Evolutionary conservation across 1,139 yeast species (phyloP).

Genomic region (Arxiozyma bovina): DNA sequence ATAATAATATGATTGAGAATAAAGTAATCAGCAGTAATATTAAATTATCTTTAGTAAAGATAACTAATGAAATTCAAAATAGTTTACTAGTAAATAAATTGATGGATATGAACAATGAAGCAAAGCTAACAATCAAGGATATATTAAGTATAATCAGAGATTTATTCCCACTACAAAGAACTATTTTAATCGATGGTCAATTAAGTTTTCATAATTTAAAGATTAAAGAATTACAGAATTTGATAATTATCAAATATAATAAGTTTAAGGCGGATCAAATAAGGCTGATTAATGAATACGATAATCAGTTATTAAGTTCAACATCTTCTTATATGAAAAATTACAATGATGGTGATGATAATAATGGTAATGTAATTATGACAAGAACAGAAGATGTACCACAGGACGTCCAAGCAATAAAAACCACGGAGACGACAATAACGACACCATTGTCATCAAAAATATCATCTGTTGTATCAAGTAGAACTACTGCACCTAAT

Average conservation of each 20-base stretch:
- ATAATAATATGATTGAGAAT: constrained; percentile 1
- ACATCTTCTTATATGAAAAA: constrained; percentile 1
- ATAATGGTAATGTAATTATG: neutral
- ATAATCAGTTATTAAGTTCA: constrained; percentile 15
- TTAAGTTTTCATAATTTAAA: constrained; percentile 27
- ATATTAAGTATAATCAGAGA: constrained; percentile 23
- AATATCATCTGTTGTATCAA: neutral
- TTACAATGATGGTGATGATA: neutral
- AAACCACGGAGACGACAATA: neutral
- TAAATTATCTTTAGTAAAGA: constrained; percentile 25
- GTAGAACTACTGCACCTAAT: neutral
- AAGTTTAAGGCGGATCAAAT: constrained; percentile 14
- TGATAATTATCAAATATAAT: constrained; percentile 15
- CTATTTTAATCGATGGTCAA: constrained; percentile 27
- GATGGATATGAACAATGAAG: constrained; percentile 11
- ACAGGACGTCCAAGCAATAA: neutral
- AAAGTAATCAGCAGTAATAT: constrained; percentile 16
- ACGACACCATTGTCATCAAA: neutral
- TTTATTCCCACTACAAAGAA: constrained; percentile 25
- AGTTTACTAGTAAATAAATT: constrained; percentile 21
- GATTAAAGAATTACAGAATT: constrained; percentile 19
- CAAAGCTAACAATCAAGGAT: constrained; percentile 25
- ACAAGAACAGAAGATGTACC: neutral
- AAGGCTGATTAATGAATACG: constrained; percentile 14
- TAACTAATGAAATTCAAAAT: constrained; percentile 29